Conservation (phyloP, 139 green algal species). For the Klebsormidium nitens region DNA sequence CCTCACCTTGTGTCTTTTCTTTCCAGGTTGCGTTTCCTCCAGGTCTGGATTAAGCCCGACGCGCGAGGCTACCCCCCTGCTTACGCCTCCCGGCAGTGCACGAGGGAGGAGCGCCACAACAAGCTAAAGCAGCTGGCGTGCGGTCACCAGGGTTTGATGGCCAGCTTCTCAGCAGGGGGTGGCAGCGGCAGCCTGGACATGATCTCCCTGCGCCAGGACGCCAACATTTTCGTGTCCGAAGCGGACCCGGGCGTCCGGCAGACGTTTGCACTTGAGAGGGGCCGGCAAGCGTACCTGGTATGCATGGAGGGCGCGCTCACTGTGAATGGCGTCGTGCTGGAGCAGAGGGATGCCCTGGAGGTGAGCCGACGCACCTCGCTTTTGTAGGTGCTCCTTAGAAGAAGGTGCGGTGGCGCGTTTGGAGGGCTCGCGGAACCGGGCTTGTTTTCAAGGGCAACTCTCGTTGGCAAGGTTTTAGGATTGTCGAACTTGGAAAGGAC, state of each 20-base stretch:
- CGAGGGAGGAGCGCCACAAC: slow-evolving; percentile 32
- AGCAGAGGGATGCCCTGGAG: slow-evolving; percentile 27
- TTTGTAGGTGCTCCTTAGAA: too few species aligned
- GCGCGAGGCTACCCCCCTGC: slow-evolving; percentile 24
- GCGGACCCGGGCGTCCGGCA: neutral
- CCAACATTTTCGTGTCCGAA: slow-evolving; percentile 38
- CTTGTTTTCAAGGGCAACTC: too few species aligned
- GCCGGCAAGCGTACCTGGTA: slow-evolving; percentile 34
- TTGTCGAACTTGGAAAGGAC: too few species aligned
- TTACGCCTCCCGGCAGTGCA: slow-evolving; percentile 33
- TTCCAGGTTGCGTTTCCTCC: slow-evolving; percentile 36
- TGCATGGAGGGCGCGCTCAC: slow-evolving; percentile 34
- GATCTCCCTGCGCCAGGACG: slow-evolving; percentile 39
- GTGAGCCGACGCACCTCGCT: too few species aligned
- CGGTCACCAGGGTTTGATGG: slow-evolving; percentile 30
- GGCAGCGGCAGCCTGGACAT: too few species aligned
- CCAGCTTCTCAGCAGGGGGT: too few species aligned
- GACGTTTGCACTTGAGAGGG: slow-evolving; percentile 9
- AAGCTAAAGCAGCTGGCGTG: slow-evolving; percentile 39
- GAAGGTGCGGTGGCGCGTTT: too few species aligned
- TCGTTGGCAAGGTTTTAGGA: too few species aligned
- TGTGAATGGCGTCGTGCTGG: neutral
- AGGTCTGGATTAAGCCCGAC: slow-evolving; percentile 40
- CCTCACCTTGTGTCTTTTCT: too few species aligned
- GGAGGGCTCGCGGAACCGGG: too few species aligned